These are phyloP conservation scores for Paramarasmius palmivorus DNA, from an alignment of 1,284 basidiomycete genomes.

Conservation along the genomic window DNA sequence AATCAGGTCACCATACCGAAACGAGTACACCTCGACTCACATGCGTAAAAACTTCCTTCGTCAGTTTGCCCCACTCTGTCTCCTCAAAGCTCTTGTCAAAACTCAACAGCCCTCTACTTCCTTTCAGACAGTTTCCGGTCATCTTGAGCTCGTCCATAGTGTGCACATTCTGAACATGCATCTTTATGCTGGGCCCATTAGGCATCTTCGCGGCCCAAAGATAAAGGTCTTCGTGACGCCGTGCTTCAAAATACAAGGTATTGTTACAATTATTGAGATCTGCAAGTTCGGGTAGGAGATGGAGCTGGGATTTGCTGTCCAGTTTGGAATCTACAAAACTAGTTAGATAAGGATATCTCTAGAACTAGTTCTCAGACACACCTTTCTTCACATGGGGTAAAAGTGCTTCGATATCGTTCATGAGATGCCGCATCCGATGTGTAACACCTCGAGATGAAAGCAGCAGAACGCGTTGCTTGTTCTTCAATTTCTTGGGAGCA, in stretches of 20 bases:
- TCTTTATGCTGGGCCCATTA: conserved; percentile 95
- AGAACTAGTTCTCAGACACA: conserved; percentile 33
- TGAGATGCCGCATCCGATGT: conserved; percentile 95
- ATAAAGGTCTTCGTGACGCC: conserved; percentile 95
- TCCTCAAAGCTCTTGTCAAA: conserved; percentile 94
- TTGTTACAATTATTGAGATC: conserved; percentile 99
- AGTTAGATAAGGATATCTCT: background rate
- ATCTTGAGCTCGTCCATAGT: conserved; percentile 99
- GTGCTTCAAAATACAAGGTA: conserved; percentile 95
- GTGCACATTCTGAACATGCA: conserved; percentile 98
- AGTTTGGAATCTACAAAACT: conserved; percentile 82
- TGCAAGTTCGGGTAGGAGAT: conserved; percentile 94
- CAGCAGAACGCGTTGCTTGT: conserved; percentile 88
- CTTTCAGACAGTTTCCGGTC: conserved; percentile 99
- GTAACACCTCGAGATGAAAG: conserved; percentile 95
- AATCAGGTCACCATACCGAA: background rate
- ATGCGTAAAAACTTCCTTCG: conserved; percentile 96
- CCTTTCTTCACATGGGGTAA: conserved; percentile 98
- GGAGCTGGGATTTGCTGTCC: conserved; percentile 94
- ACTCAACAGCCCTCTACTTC: conserved; percentile 87
- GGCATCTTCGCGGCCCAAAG: conserved; percentile 97
- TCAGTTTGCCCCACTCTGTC: conserved; percentile 84
- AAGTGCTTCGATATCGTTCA: conserved; percentile 91
- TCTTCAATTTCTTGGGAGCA: conserved; percentile 61
- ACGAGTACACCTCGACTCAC: conserved; percentile 50